Base-by-base conservation (phyloP, 768 basidiomycete species). In the Calocybe cyanea region DNA sequence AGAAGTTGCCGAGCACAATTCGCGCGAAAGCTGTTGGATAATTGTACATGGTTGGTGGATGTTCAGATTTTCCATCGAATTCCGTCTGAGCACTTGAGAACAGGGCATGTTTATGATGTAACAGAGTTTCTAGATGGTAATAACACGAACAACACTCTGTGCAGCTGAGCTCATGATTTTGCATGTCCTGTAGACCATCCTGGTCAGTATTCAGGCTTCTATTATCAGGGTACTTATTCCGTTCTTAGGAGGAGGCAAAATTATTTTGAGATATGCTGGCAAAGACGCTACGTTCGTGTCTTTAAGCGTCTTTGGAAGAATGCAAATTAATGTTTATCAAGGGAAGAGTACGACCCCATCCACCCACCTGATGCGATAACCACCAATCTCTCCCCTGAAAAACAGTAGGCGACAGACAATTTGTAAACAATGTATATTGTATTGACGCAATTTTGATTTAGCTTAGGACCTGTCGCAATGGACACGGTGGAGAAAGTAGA, bases 211-310 rank as follows among this genome's bases (percentile, higher is more conserved):
- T 28, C 11, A 28, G 6, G 4, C 18, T 9, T 33, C 34, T 45
- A 30, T 9, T 7, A 18, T 19, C 17, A 21, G 17, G 39, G 25
- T 41, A 38, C 46, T 38, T 28, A 35, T 58, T 28, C 45, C 41
- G 43, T 43, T 41, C 28, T 38, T 54, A 77, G 89, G 92, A 25
- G 92, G 92, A 7, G 82, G 81, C 58, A 85, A 79, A 59, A 89
- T 93, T 55, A 85, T 94, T 38, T 61, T 94, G 43, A 89, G 89
- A 61, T 90, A 92, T 54, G 91, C 87, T 2, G 93, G 93, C 19
- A 87, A 84, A 60, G 92, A 92, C 60, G 90, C 90, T 24, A 95
- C 86, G 82, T 88, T 63, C 31, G 86, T 62, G 4, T 46, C 48
- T 31, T 38, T 55, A 20, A 34, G 33, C 7, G 49, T 31, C 17